phyloP scores from a whole-genome alignment of 805 yeast species.

The Saccharomycopsis sp. region DNA sequence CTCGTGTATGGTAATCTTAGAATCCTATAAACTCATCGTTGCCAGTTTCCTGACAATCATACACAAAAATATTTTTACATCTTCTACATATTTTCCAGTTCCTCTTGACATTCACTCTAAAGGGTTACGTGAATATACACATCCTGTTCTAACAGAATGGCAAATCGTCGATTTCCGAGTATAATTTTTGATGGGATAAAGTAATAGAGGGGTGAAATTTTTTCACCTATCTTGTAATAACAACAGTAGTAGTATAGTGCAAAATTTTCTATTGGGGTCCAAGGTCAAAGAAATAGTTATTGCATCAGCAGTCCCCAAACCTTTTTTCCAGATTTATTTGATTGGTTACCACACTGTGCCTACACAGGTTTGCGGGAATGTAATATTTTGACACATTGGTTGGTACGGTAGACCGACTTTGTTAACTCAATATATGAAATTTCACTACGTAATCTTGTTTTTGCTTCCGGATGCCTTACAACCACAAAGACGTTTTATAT shows the following conservation, averaged over 20 bases:
- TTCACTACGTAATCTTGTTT: not conserved
- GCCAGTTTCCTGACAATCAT: too few species aligned
- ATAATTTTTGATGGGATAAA: too few species aligned
- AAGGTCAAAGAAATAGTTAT: not conserved
- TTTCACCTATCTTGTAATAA: not conserved
- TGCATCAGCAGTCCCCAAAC: not conserved
- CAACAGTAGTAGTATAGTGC: too few species aligned
- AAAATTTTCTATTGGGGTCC: not conserved
- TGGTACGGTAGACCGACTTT: not conserved
- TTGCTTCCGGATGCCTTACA: not conserved
- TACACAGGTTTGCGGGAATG: not conserved
- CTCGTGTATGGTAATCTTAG: too few species aligned
- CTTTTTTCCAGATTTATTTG: not conserved
- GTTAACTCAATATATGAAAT: not conserved
- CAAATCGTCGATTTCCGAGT: not conserved
- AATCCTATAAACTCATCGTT: too few species aligned
- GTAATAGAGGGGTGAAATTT: not conserved
- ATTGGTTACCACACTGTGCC: not conserved
- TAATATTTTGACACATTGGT: not conserved
- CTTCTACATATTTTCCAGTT: not conserved
- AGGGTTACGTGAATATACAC: not conserved
- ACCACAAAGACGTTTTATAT: not conserved
- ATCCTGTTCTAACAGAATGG: not conserved
- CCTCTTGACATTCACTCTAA: not conserved
- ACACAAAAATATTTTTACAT: not conserved